phyloP scores from a whole-genome alignment of 2,329 filamentous ascomycete genomes.

The Colletotrichum karsti region DNA sequence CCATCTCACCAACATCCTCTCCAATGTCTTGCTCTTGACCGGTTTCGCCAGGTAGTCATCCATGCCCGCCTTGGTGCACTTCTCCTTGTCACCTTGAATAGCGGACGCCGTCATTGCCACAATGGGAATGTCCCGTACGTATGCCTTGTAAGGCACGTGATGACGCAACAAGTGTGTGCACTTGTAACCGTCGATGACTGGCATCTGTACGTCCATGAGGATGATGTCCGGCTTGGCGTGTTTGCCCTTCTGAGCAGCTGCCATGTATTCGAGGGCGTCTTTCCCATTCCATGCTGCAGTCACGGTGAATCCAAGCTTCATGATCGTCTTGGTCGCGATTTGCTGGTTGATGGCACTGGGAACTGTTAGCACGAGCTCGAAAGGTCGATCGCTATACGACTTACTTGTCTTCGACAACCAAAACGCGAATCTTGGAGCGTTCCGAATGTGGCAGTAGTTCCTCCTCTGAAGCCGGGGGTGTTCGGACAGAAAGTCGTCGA shows the following conservation, averaged over 20 bases:
- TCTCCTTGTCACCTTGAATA: conserved; percentile 79
- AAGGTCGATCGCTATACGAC: conserved; percentile 35
- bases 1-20: conserved; percentile 79
- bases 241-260: conserved; percentile 58
- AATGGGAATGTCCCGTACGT: conserved; percentile 72
- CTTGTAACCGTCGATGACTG: conserved; percentile 80
- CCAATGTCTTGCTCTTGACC: conserved; percentile 72
- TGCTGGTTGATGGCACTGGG: conserved; percentile 73
- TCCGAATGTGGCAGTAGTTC: conserved; percentile 62
- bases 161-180: conserved; percentile 79
- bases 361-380: conserved; percentile 21
- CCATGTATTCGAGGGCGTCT: conserved; percentile 79
- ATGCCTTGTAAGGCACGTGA: conserved; percentile 69
- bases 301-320: conserved; percentile 76
- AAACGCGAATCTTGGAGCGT: conserved; percentile 70
- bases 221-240: conserved; percentile 75
- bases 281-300: conserved; percentile 80
- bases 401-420: conserved; percentile 85
- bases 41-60: conserved; percentile 80
- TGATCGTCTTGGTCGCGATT: conserved; percentile 79
- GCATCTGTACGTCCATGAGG: conserved; percentile 82
- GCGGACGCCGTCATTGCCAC: conserved; percentile 86
- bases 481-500: conserved; percentile 43
- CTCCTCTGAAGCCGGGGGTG: conserved; percentile 49
- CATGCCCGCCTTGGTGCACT: conserved; percentile 79